Base-by-base conservation (phyloP, 441 rosid genomes). In the Jatropha podagrica region DNA sequence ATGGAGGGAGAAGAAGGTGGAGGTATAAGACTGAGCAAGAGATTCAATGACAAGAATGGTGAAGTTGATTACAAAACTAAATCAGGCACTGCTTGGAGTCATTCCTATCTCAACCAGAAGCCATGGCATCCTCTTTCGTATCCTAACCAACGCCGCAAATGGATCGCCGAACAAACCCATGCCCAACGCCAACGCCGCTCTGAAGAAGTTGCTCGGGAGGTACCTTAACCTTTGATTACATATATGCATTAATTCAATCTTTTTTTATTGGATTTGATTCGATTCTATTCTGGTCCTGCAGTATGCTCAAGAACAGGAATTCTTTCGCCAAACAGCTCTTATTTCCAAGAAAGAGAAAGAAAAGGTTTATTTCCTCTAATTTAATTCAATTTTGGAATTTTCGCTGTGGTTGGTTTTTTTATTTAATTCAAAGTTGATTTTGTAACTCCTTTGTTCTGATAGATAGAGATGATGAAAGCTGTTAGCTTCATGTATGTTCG, bases 61-160 rank as follows among this genome's bases (percentile, higher is more conserved):
- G 99, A 95, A 79, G 99, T 93, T 15, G 98, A 95, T 80, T 91
- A 90, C 90, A 93, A 90, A 90, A 88, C 87, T n/a, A 95, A 91
- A 83, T 73, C 97, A 11, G 99, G 96, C 58, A 93, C 99, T 37
- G 98, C 98, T 5, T 95, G 99, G 98, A 95, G 99, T 88, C 99
- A 95, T 81, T 87, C 93, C 41, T 95, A 84, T 78, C 91, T 95
- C 56, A 95, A 95, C 76, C 99, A 95, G 86, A 95, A 95, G 89
- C 99, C 99, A 71, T 95, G 99, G 99, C 98, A 93, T 85, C 99
- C 99, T 12, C 96, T 95, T 78, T 95, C 99, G 55, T 93, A 95
- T 68, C 98, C 98, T 40, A 93, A 95, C 73, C 98, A 93, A 77
- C 96, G 94, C 72, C 98, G 97, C 85, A 92, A 95, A 80, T 95